Evolutionary conservation across 495 filamentous ascomycete genomes (phyloP), one percentile per base, ranked within the genome.

Genomic region (Penicillium cosmopolitanum): DNA sequence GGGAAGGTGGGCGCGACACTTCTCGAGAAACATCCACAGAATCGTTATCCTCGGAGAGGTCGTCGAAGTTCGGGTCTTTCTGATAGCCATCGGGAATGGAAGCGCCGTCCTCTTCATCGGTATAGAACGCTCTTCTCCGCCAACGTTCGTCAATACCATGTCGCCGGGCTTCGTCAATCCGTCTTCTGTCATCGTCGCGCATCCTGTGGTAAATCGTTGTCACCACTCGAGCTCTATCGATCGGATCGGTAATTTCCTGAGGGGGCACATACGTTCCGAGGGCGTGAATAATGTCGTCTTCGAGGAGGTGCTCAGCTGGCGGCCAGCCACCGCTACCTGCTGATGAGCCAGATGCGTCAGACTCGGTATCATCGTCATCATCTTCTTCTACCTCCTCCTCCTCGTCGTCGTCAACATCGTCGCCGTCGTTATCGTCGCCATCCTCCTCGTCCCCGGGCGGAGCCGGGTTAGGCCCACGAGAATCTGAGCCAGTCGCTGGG

Each of bases 71-170:
- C 5, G 85, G 78, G n/a, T 87, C 82, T n/a, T 84, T 83, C 36
- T 84, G 75, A 72, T 85, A 89, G 25, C 84, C 86, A n/a, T 81
- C 79, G 6, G 89, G 89, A 3, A 84, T 78, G 10, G 74, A 66
- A 6, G 82, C 82, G 11, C 89, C 89, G 67, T 92, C 90, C 74
- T 92, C 90, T 66, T 91, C 89, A 44, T 93, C 91, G 19, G 89
- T 80, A 64, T 93, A 93, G 63, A 93, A 93, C 28, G 85, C 84
- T 52, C 90, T 78, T 51, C 85, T 79, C 60, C 83, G 83, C 88
- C 89, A 91, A 50, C 89, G 84, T 55, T 94, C 87, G 60, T 88
- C 80, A 16, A 90, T 78, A 50, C 82, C 85, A 50, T 78, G 78
- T 19, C 73, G 73, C n/a, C 79, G 74, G 35, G 70, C 64, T 28